Evolutionary conservation across 306 rosid genomes (phyloP).

Genomic region (Albizia julibrissin): DNA sequence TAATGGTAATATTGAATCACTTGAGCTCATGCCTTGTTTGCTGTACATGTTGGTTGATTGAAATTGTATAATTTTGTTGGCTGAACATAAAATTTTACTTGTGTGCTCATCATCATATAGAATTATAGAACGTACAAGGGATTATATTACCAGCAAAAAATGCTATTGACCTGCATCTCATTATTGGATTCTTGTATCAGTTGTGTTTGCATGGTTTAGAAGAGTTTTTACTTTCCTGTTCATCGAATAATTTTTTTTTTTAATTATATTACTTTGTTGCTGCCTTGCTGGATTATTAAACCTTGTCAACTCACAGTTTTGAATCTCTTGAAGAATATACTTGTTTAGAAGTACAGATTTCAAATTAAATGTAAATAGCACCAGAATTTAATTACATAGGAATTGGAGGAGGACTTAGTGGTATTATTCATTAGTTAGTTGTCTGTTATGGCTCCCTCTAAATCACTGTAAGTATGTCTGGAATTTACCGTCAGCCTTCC

Average conservation of each 20-base stretch:
- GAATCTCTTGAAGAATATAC: not conserved
- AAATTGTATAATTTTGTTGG: not conserved
- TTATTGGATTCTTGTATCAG: not conserved
- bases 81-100: not conserved
- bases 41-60: not conserved
- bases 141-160: not conserved
- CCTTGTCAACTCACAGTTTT: conserved; percentile 11
- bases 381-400: not conserved
- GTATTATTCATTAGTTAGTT: not conserved
- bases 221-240: not conserved
- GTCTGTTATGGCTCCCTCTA: not conserved
- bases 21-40: not conserved
- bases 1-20: not conserved
- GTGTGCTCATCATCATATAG: conserved; percentile 5
- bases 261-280: not conserved
- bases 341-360: not conserved
- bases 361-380: not conserved
- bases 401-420: not conserved
- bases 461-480: not conserved
- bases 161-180: conserved; percentile 8
- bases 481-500: not conserved
- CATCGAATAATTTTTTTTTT: not conserved
- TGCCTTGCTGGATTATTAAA: not conserved
- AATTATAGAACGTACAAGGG: not conserved
- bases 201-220: not conserved